Evolutionary conservation across 1,139 yeast genomes (phyloP), one percentile per base, ranked within the genome.

Genomic region (Taiozyma sp.): DNA sequence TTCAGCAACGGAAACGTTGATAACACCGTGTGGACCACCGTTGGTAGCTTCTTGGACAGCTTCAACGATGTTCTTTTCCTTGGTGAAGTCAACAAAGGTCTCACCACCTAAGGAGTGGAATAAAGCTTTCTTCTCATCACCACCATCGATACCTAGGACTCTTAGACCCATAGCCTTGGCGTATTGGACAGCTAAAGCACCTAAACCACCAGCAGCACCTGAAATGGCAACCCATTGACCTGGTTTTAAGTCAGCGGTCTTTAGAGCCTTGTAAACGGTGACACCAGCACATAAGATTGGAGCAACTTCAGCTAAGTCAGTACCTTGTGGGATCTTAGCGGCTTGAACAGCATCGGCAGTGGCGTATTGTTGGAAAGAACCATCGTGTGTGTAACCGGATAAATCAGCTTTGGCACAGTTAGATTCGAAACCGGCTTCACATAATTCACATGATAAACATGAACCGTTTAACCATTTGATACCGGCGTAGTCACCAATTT

Each of bases 221-320:
- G 88, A 82, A 54, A 85, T 74, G 53, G 87, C 86, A 57, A 84
- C 88, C 89, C 89, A 84, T 67, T 84, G 80, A 58, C 91, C 91
- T 45, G 90, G 81, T 56, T 69, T 61, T 55, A 79, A 70, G 58
- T 76, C 75, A 51, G 90, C 87, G 44, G 87, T 83, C 73, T 85
- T 85, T 65, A 85, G 73, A 27, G 91, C 91, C 70, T 84, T 84
- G 79, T 84, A 85, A 48, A 84, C 91, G 43, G 91, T 85, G 64
- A 85, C 81, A 74, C 92, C 92, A 29, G 91, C 92, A 79, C 92
- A 85, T 64, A 85, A 74, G 56, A 85, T 81, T 60, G 92, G 92
- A 28, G 91, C 80, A 52, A 81, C 81, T 57, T 75, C 67, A 46
- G 89, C 88, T 65, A 84, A 75, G 64, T 84, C 87, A 44, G 86